phyloP scores from a whole-genome alignment of 805 yeast species.

The Kodamaea kakaduensis region DNA sequence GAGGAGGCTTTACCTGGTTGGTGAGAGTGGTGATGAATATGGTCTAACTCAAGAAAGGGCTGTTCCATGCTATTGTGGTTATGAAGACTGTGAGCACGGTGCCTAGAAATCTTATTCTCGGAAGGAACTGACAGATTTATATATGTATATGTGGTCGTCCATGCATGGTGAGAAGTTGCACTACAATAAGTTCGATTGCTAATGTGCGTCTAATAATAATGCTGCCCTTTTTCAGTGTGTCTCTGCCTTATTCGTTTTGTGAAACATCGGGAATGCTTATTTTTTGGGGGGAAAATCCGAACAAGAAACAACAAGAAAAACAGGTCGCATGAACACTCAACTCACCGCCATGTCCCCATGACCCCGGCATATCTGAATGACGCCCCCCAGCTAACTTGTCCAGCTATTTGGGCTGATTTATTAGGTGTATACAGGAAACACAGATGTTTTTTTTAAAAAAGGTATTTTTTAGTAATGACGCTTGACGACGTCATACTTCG shows the following conservation, averaged over 20 bases:
- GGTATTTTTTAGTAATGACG: neutral
- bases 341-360: too few species aligned
- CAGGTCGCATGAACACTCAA: too few species aligned
- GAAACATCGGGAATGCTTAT: neutral
- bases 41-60: constrained; percentile 14
- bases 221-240: constrained; percentile 1
- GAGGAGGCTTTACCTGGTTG: constrained; percentile 1
- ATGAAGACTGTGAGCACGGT: constrained; percentile 9
- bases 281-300: constrained; percentile 1
- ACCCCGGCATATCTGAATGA: too few species aligned
- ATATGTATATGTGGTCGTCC: constrained; percentile 5
- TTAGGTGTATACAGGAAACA: too few species aligned
- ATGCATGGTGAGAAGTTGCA: constrained; percentile 3
- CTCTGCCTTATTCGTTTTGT: constrained; percentile 3
- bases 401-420: too few species aligned
- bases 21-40: constrained; percentile 6
- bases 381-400: too few species aligned
- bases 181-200: constrained; percentile 4
- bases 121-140: constrained; percentile 8
- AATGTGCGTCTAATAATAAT: constrained; percentile 4
- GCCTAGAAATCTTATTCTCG: constrained; percentile 3
- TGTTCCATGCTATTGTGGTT: constrained; percentile 14
- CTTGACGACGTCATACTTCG: neutral
- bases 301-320: too few species aligned
- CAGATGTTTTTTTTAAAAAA: neutral